Percentiles rank a stretch among this genome's conserved stretches.
These are phyloP conservation scores for Firmiana major DNA, from an alignment of 345 rosid species.

Conservation along the genomic window DNA sequence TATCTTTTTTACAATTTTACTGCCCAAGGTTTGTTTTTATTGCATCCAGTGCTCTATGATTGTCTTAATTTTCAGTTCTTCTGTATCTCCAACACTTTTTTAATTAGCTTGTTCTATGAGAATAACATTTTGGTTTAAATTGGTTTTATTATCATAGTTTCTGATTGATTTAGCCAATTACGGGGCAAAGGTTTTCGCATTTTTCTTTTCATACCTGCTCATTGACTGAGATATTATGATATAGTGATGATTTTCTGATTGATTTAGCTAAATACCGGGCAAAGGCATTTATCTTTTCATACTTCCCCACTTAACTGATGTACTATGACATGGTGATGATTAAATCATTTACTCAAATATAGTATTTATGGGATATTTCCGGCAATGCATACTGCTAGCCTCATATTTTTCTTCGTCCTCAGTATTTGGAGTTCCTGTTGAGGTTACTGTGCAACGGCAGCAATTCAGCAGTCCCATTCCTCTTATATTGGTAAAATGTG, in stretches of 20 bases:
- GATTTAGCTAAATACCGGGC: no score
- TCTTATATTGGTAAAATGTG: conserved; percentile 59
- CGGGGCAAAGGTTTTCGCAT: neutral
- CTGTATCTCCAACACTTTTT: neutral
- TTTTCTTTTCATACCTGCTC: neutral
- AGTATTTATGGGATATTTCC: neutral
- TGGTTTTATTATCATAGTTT: neutral
- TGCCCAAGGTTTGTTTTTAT: neutral
- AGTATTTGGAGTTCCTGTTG: conserved; percentile 93
- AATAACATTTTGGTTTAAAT: neutral
- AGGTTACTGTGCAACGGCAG: conserved; percentile 69
- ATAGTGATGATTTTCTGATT: neutral
- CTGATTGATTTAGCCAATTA: neutral
- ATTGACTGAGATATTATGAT: neutral
- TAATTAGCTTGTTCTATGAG: neutral
- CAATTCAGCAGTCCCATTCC: conserved; percentile 67
- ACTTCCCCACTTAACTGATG: neutral
- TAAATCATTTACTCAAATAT: neutral
- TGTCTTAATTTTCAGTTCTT: neutral
- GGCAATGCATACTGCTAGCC: neutral
- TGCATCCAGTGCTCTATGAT: neutral
- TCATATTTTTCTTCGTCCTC: conserved; percentile 14
- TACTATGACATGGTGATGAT: neutral
- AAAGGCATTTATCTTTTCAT: neutral
- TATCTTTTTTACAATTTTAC: neutral